Percentiles rank a stretch among this genome's conserved stretches.
These are phyloP conservation scores for Ogataea zsoltii DNA, from an alignment of 805 yeast species.

Conservation along the genomic window DNA sequence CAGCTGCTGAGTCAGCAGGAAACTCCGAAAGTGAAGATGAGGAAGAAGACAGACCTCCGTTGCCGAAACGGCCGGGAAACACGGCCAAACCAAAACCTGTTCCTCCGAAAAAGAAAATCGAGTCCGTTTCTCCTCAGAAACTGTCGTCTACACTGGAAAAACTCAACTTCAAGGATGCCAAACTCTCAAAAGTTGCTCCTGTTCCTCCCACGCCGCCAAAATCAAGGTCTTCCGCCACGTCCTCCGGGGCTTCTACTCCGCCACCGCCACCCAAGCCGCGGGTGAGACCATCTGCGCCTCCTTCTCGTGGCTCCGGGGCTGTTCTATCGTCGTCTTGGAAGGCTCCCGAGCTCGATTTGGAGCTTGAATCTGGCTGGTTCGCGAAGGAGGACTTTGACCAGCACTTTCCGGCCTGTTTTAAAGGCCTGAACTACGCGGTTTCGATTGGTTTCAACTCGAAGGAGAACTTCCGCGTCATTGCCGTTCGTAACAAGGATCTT, in stretches of 20 bases:
- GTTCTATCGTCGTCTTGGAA: constrained; percentile 22
- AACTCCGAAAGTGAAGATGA: too few relatives aligned
- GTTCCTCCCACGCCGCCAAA: constrained; percentile 35
- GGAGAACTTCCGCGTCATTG: constrained; percentile 35
- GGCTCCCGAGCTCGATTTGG: constrained; percentile 42
- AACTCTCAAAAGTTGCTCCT: constrained; percentile 6
- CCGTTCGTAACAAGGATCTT: constrained; percentile 44
- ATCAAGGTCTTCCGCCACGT: constrained; percentile 25
- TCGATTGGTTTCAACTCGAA: constrained; percentile 31
- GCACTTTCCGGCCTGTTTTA: constrained; percentile 40
- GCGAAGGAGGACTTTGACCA: constrained; percentile 29
- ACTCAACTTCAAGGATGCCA: constrained; percentile 13
- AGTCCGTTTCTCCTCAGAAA: neutral
- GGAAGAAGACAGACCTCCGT: constrained; percentile 30
- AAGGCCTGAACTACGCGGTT: constrained; percentile 37
- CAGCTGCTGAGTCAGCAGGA: constrained; percentile 24
- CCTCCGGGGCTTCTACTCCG: constrained; percentile 11
- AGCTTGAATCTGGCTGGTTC: constrained; percentile 50
- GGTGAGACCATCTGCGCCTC: constrained; percentile 16
- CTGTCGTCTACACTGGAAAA: constrained; percentile 9
- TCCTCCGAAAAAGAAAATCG: neutral
- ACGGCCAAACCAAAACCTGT: neutral
- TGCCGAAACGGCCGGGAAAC: constrained; percentile 24
- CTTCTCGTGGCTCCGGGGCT: constrained; percentile 8
- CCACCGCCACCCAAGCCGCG: constrained; percentile 17